Evolutionary conservation across 2,329 filamentous ascomycete genomes (phyloP).

Genomic region (Calonectria hawksworthii): DNA sequence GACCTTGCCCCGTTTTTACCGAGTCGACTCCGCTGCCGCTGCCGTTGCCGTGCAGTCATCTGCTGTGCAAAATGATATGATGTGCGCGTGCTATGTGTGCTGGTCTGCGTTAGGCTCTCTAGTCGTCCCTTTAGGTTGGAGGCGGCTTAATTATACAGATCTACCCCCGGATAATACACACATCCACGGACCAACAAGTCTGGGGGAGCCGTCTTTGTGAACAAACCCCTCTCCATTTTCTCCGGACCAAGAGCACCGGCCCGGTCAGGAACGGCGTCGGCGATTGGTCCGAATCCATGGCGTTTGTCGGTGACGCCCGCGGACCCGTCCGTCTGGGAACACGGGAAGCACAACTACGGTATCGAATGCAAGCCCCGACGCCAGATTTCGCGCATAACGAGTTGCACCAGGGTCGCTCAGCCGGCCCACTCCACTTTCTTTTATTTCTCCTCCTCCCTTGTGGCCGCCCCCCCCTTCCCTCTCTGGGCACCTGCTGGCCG

Average conservation of each 20-base stretch:
- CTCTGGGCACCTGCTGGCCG: slow-evolving; percentile 12
- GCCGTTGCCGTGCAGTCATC: slow-evolving; percentile 1
- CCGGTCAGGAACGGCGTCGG: slow-evolving; percentile 33
- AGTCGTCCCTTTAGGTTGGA: slow-evolving; percentile 10
- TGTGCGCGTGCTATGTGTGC: slow-evolving; percentile 15
- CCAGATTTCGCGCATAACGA: slow-evolving; percentile 38
- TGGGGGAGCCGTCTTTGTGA: slow-evolving; percentile 17
- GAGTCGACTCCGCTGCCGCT: background rate
- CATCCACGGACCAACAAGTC: slow-evolving; percentile 13
- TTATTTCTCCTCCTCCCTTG: background rate
- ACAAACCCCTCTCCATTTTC: slow-evolving; percentile 20
- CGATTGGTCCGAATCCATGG: slow-evolving; percentile 36
- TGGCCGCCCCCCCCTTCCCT: background rate
- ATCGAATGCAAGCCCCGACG: slow-evolving; percentile 29
- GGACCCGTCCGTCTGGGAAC: slow-evolving; percentile 39
- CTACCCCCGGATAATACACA: slow-evolving; percentile 10
- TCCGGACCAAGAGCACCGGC: slow-evolving; percentile 31
- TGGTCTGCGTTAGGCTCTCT: slow-evolving; percentile 16
- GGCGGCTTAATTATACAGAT: slow-evolving; percentile 22
- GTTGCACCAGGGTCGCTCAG: slow-evolving; percentile 30
- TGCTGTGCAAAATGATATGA: slow-evolving; percentile 25
- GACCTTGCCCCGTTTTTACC: background rate
- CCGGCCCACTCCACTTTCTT: slow-evolving; percentile 16
- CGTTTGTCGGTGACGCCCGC: slow-evolving; percentile 33
- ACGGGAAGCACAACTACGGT: slow-evolving; percentile 31